A percentile compares a stretch with the other conserved stretches of the same genome.
Evolutionary conservation across 1,284 basidiomycete species (phyloP).

Genomic region (Tilletia indica): DNA sequence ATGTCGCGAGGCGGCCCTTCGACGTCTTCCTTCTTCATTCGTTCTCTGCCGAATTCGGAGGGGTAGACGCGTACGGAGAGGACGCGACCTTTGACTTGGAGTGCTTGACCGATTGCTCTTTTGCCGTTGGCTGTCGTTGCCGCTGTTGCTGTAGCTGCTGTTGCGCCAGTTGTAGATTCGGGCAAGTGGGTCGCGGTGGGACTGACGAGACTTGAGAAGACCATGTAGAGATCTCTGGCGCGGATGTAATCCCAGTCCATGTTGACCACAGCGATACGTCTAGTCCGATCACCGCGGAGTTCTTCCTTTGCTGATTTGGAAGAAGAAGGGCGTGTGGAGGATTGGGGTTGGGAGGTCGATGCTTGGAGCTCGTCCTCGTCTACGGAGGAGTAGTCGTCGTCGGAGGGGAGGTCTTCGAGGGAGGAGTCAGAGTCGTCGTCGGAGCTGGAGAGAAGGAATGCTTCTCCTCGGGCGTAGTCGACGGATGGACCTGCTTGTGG

Average conservation of each 20-base stretch:
- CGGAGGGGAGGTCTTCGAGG: conserved; percentile 33
- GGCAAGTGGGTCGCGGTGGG: conserved; percentile 39
- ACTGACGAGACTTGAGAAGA: conserved; percentile 82
- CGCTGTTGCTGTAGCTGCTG: conserved; percentile 16
- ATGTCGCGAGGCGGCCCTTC: conserved; percentile 87
- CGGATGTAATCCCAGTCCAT: conserved; percentile 98
- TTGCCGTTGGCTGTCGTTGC: conserved; percentile 15
- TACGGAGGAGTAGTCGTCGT: conserved; percentile 5
- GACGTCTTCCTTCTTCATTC: conserved; percentile 80
- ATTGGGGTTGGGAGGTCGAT: not conserved
- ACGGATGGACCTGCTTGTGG: conserved; percentile 44
- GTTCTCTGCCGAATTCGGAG: conserved; percentile 85
- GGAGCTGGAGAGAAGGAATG: conserved; percentile 36
- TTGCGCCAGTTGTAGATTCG: not conserved
- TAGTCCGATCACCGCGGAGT: conserved; percentile 45
- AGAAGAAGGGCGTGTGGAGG: conserved; percentile 41
- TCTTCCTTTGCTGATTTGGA: conserved; percentile 48
- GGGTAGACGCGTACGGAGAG: conserved; percentile 70
- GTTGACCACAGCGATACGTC: conserved; percentile 84
- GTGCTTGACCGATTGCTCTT: conserved; percentile 23
- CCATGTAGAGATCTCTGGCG: conserved; percentile 84
- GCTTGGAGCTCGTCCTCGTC: conserved; percentile 9
- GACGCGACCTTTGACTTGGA: conserved; percentile 35
- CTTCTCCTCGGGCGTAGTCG: conserved; percentile 82
- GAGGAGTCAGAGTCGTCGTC: conserved; percentile 28